Evolutionary conservation across 176 grass and related monocot genomes (phyloP).

Genomic region (Bolboschoenus planiculmis): DNA sequence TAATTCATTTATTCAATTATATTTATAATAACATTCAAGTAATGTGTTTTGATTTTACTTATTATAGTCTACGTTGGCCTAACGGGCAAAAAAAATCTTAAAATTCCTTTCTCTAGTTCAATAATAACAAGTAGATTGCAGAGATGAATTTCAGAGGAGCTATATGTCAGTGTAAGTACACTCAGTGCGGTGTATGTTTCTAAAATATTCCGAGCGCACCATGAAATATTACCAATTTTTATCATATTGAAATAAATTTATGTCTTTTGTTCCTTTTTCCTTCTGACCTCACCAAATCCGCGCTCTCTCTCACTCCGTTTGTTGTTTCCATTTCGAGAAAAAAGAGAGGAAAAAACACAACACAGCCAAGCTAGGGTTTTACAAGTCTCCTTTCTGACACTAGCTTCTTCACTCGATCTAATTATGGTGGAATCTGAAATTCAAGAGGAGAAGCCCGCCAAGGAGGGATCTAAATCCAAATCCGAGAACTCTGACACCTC

Average conservation of each 20-base stretch:
- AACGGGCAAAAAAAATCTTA: no score
- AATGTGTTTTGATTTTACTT: no score
- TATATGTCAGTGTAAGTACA: neutral
- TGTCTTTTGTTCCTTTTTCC: neutral
- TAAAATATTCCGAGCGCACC: neutral
- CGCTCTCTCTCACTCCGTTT: neutral
- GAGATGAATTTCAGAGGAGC: neutral
- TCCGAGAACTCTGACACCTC: neutral
- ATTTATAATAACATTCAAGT: no score
- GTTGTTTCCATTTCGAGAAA: constrained; percentile 4
- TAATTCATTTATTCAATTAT: no score
- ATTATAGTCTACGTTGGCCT: no score
- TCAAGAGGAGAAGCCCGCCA: neutral
- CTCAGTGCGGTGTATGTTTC: neutral
- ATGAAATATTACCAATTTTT: neutral
- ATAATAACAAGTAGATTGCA: neutral
- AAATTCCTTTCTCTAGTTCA: no score
- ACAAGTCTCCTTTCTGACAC: neutral
- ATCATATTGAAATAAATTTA: neutral
- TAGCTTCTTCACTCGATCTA: neutral
- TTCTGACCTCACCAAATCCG: neutral
- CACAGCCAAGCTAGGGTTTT: constrained; percentile 18
- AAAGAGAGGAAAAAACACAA: neutral
- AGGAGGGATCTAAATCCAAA: neutral
- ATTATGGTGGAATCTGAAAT: constrained; percentile 4